These are phyloP conservation scores for Xylariaceae sp. DNA, from an alignment of 2,329 filamentous ascomycete species.

Conservation along the genomic window DNA sequence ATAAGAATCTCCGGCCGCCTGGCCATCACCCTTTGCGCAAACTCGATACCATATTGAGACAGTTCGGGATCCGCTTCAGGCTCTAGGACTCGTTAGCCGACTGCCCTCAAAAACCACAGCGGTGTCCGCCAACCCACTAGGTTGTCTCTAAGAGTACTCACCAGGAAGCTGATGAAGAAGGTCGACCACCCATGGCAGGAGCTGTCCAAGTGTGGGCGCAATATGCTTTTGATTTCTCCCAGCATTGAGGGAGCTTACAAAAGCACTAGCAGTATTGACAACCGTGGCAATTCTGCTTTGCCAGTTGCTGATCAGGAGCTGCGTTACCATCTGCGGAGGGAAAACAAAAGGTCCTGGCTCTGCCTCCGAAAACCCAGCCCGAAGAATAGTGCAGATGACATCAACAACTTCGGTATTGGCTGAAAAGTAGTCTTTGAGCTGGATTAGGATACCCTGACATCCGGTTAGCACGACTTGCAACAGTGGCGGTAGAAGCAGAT, in stretches of 20 bases:
- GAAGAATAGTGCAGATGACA: constrained; percentile 62
- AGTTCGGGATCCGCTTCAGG: constrained; percentile 63
- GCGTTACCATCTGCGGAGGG: constrained; percentile 54
- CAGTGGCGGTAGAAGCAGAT: constrained; percentile 28
- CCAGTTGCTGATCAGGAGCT: constrained; percentile 53
- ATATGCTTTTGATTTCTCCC: constrained; percentile 34
- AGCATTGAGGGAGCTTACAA: constrained; percentile 52
- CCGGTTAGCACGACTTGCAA: background rate
- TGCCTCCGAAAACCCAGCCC: constrained; percentile 67
- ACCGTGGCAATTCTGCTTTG: constrained; percentile 61
- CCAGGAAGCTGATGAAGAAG: constrained; percentile 55
- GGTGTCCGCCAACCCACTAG: background rate
- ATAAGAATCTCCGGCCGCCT: constrained; percentile 57
- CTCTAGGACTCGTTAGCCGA: constrained; percentile 23
- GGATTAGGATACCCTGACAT: constrained; percentile 23
- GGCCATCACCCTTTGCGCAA: constrained; percentile 56
- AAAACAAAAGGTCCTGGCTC: constrained; percentile 73
- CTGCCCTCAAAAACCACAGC: too few species aligned
- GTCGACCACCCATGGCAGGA: constrained; percentile 55
- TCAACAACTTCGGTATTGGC: constrained; percentile 62
- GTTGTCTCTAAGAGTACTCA: constrained; percentile 27
- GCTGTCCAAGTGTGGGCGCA: constrained; percentile 38
- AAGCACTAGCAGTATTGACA: constrained; percentile 63
- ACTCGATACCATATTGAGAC: constrained; percentile 65
- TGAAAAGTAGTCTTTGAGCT: constrained; percentile 45